Percentiles rank a stretch among this genome's conserved stretches.
Conservation (phyloP, 2,329 filamentous ascomycete genomes). For the Colletotrichum coccodes region DNA sequence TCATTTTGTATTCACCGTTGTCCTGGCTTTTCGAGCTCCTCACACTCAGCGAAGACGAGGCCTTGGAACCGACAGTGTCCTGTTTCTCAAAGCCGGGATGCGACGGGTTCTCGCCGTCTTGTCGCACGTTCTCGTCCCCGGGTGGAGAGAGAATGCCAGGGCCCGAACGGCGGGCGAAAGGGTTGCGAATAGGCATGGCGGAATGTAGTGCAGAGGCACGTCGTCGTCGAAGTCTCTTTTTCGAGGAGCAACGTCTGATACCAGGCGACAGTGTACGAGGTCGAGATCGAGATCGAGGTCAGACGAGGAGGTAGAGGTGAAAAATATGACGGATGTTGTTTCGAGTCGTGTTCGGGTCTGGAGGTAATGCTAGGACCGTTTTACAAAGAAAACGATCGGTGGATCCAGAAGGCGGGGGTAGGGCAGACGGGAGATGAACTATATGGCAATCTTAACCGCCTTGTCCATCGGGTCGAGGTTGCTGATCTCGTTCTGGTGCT, state of each 20-base stretch:
- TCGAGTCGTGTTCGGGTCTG: conserved; percentile 11
- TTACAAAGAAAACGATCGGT: conserved; percentile 19
- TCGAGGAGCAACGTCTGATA: background rate
- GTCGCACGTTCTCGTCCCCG: conserved; percentile 63
- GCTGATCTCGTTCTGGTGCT: background rate
- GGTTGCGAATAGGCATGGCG: conserved; percentile 77
- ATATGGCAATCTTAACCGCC: conserved; percentile 23
- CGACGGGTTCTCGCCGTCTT: conserved; percentile 53
- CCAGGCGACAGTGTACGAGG: background rate
- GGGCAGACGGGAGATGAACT: conserved; percentile 29
- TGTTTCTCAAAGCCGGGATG: conserved; percentile 68
- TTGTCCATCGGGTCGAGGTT: conserved; percentile 14
- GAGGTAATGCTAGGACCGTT: conserved; percentile 26
- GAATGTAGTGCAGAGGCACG: background rate
- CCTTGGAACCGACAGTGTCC: conserved; percentile 70
- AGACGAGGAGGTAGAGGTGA: background rate
- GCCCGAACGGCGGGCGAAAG: conserved; percentile 71
- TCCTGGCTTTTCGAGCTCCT: conserved; percentile 70
- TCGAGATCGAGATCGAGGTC: background rate
- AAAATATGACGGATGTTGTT: conserved; percentile 11
- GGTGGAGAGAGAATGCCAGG: conserved; percentile 48
- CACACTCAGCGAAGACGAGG: conserved; percentile 70
- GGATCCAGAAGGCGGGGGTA: conserved; percentile 15
- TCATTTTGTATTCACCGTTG: conserved; percentile 82
- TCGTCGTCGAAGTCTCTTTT: background rate